These are phyloP conservation scores for Coccomyxa sp. DNA, from an alignment of 139 green algal genomes.

Conservation along the genomic window DNA sequence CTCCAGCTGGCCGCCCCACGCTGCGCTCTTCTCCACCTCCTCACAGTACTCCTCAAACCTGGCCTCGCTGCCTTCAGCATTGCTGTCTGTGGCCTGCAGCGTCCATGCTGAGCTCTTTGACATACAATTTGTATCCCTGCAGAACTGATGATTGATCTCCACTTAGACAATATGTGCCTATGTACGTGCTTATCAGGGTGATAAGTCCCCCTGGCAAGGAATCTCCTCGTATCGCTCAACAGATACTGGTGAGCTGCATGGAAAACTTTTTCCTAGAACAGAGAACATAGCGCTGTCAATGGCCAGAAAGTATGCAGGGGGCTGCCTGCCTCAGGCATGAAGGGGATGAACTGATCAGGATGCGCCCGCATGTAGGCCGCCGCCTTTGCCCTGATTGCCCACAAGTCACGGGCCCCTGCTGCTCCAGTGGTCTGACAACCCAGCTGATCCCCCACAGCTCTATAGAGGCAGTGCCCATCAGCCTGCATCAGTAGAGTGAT, in stretches of 20 bases:
- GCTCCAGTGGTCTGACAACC: not conserved
- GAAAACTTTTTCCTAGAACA: too few relatives aligned
- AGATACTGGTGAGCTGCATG: not conserved
- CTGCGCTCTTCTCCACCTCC: constrained; percentile 69
- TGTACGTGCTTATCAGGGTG: too few relatives aligned
- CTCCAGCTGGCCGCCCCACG: constrained; percentile 92
- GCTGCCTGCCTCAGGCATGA: constrained; percentile 41
- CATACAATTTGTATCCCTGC: too few relatives aligned
- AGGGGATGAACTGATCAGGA: constrained; percentile 56
- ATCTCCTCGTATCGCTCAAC: too few relatives aligned
- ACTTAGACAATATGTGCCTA: too few relatives aligned
- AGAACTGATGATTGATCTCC: too few relatives aligned
- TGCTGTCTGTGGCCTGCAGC: too few relatives aligned
- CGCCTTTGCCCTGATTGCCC: constrained; percentile 54
- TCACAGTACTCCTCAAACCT: constrained; percentile 62
- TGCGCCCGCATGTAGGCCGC: constrained; percentile 76
- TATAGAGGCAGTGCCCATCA: constrained; percentile 95
- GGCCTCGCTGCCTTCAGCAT: constrained; percentile 7
- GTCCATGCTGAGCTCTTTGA: too few relatives aligned
- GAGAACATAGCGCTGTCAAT: too few relatives aligned
- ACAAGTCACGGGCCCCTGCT: constrained; percentile 21
- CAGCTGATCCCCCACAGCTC: constrained; percentile 79
- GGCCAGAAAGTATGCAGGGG: not conserved
- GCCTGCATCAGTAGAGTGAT: too few relatives aligned
- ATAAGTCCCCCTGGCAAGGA: too few relatives aligned